Base-by-base conservation (phyloP, 2,329 filamentous ascomycete genomes). In the Aspergillus quadrilineatus region DNA sequence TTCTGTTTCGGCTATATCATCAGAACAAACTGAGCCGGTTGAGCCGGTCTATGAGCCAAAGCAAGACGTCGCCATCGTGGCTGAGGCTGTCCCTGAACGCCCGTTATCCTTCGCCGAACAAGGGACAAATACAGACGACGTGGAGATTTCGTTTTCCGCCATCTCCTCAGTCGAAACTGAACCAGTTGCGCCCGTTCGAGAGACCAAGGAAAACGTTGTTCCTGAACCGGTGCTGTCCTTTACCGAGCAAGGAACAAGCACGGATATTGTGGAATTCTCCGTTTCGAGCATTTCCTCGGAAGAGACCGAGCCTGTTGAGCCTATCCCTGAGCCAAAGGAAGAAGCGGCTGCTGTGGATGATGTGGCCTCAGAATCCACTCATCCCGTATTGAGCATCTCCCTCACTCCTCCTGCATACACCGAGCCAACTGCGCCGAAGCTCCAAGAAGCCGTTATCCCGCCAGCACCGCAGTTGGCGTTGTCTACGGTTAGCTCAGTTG, bases 401-500 rank as follows among this genome's bases (percentile, higher is more conserved):
- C 62, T 57, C 47, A 60, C 69, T 15, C 56, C 65, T 30, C 62
- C 65, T 14, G 59, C 63, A 32, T 66, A 57, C 39, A 70, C 68
- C 6, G 71, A 74, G 57, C 76, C 77, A 4, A 55, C 70, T 45
- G 59, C 58, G 14, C 67, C 67, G 14, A 63, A 59, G 17, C 50
- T 57, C 29, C 60, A 52, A 17, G 65, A 65, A 49, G 50, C 60
- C 14, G 57, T 71, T 3, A 60, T 66, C 61, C 43, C 65, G 68
- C 32, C 67, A 62, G 54, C 71, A 68, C 17, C 63, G 66, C 29
- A 51, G 36, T 66, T 78, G 34, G 68, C 72, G 8, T 66, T 78
- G 42, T 77, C 79, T 22, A 63, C 65, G 4, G 75, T 83, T 53
- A 61, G 70, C 39, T 76, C 77, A 2, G 73, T 80, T 50, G 71